Base-by-base conservation (phyloP, 1,284 basidiomycete genomes). In the Ganoderma lingzhi region DNA sequence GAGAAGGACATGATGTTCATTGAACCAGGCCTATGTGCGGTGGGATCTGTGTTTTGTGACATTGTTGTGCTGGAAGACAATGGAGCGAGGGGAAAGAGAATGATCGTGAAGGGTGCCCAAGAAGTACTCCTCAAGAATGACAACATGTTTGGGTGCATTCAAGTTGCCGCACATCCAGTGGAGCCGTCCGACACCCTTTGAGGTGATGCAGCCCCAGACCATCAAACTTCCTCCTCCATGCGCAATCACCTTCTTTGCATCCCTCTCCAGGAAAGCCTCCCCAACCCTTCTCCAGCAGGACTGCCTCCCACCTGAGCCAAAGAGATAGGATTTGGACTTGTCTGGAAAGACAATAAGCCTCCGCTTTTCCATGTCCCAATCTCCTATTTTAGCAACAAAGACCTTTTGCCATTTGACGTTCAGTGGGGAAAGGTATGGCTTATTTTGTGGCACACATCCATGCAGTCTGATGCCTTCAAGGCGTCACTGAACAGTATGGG, bases 71-170 rank as follows among this genome's bases (percentile, higher is more conserved):
- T 23, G 23, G 23, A 23, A 0, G 23, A 23, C 23, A 23, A 23
- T 23, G 23, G 23, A 23, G 23, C 1, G 23, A 23, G 23, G 23
- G 23, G 23, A 23, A 23, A 23, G 23, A 23, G 23, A 23, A 23
- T 23, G 23, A 23, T 23, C 23, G 23, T 23, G 23, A 23, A 23
- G 23, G 23, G 1, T 23, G 23, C 23, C 23, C 23, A 23, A 23
- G 23, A 23, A 23, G 23, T 71, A 63, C 48, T 78, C 62, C 37
- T 77, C 39, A 32, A 82, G 74, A 28, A 81, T 79, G 41, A 72
- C 44, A 58, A 68, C 69, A 68, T 81, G 81, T 32, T 62, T 53
- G 15, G 42, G 9, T 19, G 64, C 58, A 48, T 62, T 32, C 51
- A 65, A 39, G 42, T 30, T 59, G 42, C 68, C 64, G 6, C 59